A percentile compares a stretch with the other conserved stretches of the same genome.
Conservation (phyloP, 2,329 filamentous ascomycete genomes). For the Sarocladiaceae sp. region DNA sequence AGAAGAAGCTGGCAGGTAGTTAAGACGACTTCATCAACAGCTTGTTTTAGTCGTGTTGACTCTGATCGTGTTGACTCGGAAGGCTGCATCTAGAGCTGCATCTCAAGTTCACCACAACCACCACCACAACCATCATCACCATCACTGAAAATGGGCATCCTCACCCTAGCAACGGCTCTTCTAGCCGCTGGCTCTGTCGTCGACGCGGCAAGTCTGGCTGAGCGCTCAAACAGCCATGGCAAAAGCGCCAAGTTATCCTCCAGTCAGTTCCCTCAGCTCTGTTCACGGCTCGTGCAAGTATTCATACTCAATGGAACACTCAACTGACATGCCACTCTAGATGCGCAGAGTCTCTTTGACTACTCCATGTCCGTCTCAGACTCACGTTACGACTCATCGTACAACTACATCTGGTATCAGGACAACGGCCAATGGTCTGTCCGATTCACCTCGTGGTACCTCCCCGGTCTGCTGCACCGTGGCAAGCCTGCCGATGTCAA, state of each 20-base stretch:
- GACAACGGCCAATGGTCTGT: conserved; percentile 35
- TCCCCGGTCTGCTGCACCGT: conserved; percentile 29
- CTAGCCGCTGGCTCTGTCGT: conserved; percentile 11
- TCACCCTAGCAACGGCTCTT: conserved; percentile 5
- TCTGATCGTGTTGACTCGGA: too few species aligned
- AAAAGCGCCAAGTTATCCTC: background rate
- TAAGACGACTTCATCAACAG: too few species aligned
- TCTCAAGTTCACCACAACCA: background rate
- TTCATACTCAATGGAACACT: background rate
- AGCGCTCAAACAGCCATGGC: background rate
- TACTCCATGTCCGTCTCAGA: conserved; percentile 34
- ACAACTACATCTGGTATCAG: conserved; percentile 34
- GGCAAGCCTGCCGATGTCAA: conserved; percentile 24
- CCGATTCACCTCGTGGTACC: conserved; percentile 37
- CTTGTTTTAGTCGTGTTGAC: too few species aligned
- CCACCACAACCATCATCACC: too few species aligned
- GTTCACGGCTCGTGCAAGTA: background rate
- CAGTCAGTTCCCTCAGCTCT: background rate
- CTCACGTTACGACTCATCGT: conserved; percentile 31
- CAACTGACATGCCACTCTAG: conserved; percentile 14
- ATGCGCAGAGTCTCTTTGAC: conserved; percentile 30
- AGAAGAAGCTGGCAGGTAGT: too few species aligned
- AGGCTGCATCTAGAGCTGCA: background rate
- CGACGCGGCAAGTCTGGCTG: conserved; percentile 9
- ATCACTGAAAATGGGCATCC: conserved; percentile 13